Evolutionary conservation across 2,329 filamentous ascomycete species (phyloP).

Genomic region (Ilyonectria robusta): DNA sequence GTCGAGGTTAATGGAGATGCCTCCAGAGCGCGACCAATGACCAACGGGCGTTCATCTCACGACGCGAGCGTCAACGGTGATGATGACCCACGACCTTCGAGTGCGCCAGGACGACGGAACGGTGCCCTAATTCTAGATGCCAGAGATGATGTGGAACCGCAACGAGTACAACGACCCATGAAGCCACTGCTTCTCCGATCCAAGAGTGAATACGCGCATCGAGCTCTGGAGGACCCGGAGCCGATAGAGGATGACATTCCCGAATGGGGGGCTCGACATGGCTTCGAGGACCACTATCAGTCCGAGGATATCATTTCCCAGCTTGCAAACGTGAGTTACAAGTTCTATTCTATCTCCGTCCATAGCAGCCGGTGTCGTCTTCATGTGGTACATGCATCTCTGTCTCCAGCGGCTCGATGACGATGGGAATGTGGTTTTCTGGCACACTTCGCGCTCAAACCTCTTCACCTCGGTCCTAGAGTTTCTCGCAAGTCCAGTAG

Average conservation of each 20-base stretch:
- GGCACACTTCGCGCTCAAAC: neutral
- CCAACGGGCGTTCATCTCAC: slow-evolving; percentile 49
- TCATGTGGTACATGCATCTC: neutral
- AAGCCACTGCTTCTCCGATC: slow-evolving; percentile 70
- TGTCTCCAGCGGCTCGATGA: neutral
- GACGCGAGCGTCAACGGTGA: slow-evolving; percentile 48
- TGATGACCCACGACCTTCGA: slow-evolving; percentile 60
- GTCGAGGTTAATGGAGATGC: slow-evolving; percentile 49
- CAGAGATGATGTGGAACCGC: slow-evolving; percentile 53
- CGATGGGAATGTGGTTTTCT: neutral
- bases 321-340: slow-evolving; percentile 79
- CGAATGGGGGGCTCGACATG: slow-evolving; percentile 79
- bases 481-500: neutral
- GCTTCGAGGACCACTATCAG: slow-evolving; percentile 93
- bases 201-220: slow-evolving; percentile 68
- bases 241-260: slow-evolving; percentile 62
- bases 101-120: slow-evolving; percentile 61
- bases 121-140: slow-evolving; percentile 45
- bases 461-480: too few relatives aligned
- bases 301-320: slow-evolving; percentile 90
- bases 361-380: neutral
- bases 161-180: slow-evolving; percentile 55
- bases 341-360: slow-evolving; percentile 34
- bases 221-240: slow-evolving; percentile 58
- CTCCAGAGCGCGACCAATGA: slow-evolving; percentile 47